A percentile compares a stretch with the other conserved stretches of the same genome.
phyloP scores from a whole-genome alignment of 345 rosid genomes.

The Acer yangbiense region DNA sequence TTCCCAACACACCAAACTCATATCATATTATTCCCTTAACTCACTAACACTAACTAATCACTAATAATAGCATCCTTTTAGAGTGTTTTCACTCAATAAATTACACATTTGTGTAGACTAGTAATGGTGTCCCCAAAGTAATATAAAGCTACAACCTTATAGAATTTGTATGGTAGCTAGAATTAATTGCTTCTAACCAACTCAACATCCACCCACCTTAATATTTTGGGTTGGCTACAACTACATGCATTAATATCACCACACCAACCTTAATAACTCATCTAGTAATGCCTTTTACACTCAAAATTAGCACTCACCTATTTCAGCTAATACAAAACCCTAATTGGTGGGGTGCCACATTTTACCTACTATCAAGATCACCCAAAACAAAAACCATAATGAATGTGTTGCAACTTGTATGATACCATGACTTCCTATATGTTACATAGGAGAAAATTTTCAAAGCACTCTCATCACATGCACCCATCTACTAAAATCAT shows the following conservation, averaged over 20 bases:
- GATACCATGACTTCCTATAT: background rate
- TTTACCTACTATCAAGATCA: slow-evolving; percentile 11
- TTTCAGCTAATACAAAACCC: slow-evolving; percentile 3
- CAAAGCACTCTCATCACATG: too few relatives aligned
- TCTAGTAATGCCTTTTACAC: slow-evolving; percentile 18
- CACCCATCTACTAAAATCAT: too few relatives aligned
- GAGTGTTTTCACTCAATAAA: too few relatives aligned
- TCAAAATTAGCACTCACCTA: slow-evolving; percentile 12
- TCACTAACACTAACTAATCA: too few relatives aligned
- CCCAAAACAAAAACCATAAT: slow-evolving; percentile 14
- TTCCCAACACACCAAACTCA: slow-evolving; percentile 32
- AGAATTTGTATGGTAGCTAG: slow-evolving; percentile 17
- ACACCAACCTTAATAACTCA: slow-evolving; percentile 26
- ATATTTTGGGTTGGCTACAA: slow-evolving; percentile 37
- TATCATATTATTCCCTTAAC: too few relatives aligned
- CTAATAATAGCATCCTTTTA: too few relatives aligned
- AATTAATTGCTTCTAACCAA: slow-evolving; percentile 47
- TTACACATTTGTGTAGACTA: too few relatives aligned
- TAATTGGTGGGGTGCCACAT: background rate
- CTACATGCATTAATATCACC: slow-evolving; percentile 47
- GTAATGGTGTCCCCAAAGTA: slow-evolving; percentile 15
- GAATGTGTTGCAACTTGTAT: background rate
- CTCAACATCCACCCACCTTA: slow-evolving; percentile 45
- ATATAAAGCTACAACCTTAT: slow-evolving; percentile 12
- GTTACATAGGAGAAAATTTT: background rate